Conservation (phyloP, 2,329 filamentous ascomycete genomes). For the Diaporthe velutina region DNA sequence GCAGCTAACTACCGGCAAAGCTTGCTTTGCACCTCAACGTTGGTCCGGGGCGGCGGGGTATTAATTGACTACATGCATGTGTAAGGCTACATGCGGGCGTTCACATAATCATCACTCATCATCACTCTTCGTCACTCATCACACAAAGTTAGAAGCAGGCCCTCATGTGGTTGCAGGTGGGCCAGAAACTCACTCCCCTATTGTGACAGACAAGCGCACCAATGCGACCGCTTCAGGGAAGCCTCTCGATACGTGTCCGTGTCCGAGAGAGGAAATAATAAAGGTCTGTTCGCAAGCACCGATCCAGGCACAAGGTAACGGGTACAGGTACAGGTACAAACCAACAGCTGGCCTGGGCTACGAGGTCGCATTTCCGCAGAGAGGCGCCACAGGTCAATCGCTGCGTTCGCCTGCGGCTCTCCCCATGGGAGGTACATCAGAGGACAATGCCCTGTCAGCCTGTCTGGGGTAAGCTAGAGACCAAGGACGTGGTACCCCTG, state of each 20-base stretch:
- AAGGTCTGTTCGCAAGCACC: constrained; percentile 1
- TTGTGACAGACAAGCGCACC: constrained; percentile 18
- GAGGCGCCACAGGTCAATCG: constrained; percentile 1
- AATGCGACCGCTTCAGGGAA: not conserved
- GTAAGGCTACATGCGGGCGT: not conserved
- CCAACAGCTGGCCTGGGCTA: not conserved
- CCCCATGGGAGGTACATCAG: not conserved
- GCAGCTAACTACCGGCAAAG: constrained; percentile 9
- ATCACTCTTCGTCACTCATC: not conserved
- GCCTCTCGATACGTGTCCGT: not conserved
- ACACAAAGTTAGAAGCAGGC: not conserved
- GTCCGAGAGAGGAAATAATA: not conserved
- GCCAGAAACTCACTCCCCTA: not conserved
- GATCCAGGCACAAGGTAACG: not conserved
- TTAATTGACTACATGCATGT: not conserved
- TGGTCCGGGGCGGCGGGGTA: not conserved
- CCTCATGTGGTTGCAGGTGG: not conserved
- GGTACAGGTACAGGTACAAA: constrained; percentile 12
- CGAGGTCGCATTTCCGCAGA: constrained; percentile 5
- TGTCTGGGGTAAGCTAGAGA: not conserved
- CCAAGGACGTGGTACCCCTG: constrained; percentile 11
- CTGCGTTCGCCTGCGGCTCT: constrained; percentile 16
- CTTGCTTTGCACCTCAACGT: not conserved
- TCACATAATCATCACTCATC: not conserved
- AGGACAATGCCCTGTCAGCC: not conserved